These are phyloP conservation scores for Agaricus bisporus DNA, from an alignment of 768 basidiomycete genomes.

Conservation along the genomic window DNA sequence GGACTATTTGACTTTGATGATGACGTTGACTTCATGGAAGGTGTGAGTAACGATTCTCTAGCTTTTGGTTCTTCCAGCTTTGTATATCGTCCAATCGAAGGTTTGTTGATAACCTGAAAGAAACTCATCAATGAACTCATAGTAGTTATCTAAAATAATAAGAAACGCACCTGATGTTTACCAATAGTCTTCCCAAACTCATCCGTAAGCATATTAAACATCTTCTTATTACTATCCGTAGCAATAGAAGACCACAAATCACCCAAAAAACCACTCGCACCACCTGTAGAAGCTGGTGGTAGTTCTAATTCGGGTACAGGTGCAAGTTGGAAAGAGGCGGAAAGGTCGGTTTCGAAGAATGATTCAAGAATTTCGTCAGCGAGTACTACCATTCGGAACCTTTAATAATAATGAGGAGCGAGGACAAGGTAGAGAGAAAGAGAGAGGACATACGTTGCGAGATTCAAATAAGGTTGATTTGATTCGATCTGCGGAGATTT, in stretches of 20 bases:
- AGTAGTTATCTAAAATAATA: background rate
- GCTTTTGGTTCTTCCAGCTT: constrained; percentile 83
- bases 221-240: constrained; percentile 87
- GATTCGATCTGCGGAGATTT: constrained; percentile 48
- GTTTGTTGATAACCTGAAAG: constrained; percentile 59
- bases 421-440: background rate
- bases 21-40: constrained; percentile 53
- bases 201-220: constrained; percentile 90
- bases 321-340: constrained; percentile 80
- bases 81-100: constrained; percentile 83
- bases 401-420: constrained; percentile 20
- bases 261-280: constrained; percentile 59
- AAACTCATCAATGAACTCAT: background rate
- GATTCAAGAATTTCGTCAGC: constrained; percentile 95
- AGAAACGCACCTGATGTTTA: constrained; percentile 66
- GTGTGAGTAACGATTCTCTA: constrained; percentile 79
- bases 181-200: constrained; percentile 94
- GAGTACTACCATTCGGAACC: constrained; percentile 98
- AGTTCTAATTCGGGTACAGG: constrained; percentile 63
- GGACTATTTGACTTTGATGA: constrained; percentile 38
- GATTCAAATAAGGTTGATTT: constrained; percentile 90
- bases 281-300: constrained; percentile 28
- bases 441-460: constrained; percentile 58
- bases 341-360: constrained; percentile 92
- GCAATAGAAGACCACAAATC: constrained; percentile 89